Conservation (phyloP, 2,329 filamentous ascomycete genomes). For the Nemania bipapillata region DNA sequence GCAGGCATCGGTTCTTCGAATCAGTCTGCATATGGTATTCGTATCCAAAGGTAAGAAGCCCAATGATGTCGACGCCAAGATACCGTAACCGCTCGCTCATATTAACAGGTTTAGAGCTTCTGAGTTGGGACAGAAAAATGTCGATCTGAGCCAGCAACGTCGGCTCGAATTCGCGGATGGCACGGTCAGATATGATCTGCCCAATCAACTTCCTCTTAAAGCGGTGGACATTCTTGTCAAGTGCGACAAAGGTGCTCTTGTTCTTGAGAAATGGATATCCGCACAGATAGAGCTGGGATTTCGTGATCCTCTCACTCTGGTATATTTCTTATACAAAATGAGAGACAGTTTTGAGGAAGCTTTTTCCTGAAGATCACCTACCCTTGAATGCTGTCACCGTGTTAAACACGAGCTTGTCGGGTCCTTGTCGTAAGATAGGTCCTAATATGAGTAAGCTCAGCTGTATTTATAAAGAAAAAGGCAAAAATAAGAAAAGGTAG, state of each 20-base stretch:
- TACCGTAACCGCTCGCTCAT: neutral
- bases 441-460: too few relatives aligned
- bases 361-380: neutral
- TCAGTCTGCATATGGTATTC: neutral
- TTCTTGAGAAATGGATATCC: slow-evolving; percentile 4
- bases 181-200: slow-evolving; percentile 26
- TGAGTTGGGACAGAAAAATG: neutral
- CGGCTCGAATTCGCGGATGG: slow-evolving; percentile 37
- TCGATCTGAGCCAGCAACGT: slow-evolving; percentile 35
- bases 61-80: neutral
- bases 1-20: neutral
- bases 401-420: slow-evolving; percentile 40
- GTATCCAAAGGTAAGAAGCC: neutral
- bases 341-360: slow-evolving; percentile 6
- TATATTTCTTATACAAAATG: slow-evolving; percentile 39
- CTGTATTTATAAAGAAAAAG: too few relatives aligned
- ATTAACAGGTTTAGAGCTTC: neutral
- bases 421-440: slow-evolving; percentile 32
- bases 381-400: slow-evolving; percentile 32
- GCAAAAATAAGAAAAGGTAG: too few relatives aligned
- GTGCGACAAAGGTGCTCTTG: slow-evolving; percentile 25
- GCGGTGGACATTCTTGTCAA: slow-evolving; percentile 32
- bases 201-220: slow-evolving; percentile 37
- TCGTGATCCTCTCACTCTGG: slow-evolving; percentile 36
- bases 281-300: slow-evolving; percentile 26